Evolutionary conservation across 495 filamentous ascomycete genomes (phyloP), one percentile per base, ranked within the genome.

Genomic region (Aspergillus diversus): DNA sequence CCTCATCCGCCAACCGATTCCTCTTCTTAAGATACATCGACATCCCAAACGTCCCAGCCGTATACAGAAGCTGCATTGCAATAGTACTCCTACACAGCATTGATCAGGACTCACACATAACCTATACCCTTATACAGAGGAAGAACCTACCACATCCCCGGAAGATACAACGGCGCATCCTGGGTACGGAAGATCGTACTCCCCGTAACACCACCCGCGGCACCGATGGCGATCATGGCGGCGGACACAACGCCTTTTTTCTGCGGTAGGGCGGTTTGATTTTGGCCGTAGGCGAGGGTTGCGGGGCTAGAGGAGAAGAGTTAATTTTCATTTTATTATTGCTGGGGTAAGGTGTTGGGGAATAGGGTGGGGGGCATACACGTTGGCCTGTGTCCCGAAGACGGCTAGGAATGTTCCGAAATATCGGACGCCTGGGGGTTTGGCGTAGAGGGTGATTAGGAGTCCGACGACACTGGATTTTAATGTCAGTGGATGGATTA

Each of bases 351-450:
- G 47, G 21, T 12, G 47, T 9, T 50, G 16, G 15, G 49, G 17
- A 13, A 39, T 8, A 3, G 37, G 8, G 13, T 39, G 50, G 4
- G 33, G 50, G 4, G 33, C 50, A 27, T 53, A 53, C 50, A 53
- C 50, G 5, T 53, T 53, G 12, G 50, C 50, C 7, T 53, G 50
- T 5, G 50, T 53, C 1, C 50, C 50, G 27, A 53, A 53, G 21
- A 53, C 50, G 15, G 50, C 50, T 17, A 53, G 50, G 50, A 53
- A 53, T 4, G 50, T 53, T 15, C 50, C 50, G 21, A 53, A 31
- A 11, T 53, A 53, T 27, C 50, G 50, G 0, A 53, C 50, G 27
- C 50, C 50, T 27, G 27, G 50, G 5, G 50, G 50, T 11, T 32
- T 33, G 6, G 50, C 50, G 50, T 53, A 33, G 3, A 53, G 27